A percentile compares a stretch with the other conserved stretches of the same genome.
phyloP scores from a whole-genome alignment of 2,329 filamentous ascomycete species.

The Alternaria triticina region DNA sequence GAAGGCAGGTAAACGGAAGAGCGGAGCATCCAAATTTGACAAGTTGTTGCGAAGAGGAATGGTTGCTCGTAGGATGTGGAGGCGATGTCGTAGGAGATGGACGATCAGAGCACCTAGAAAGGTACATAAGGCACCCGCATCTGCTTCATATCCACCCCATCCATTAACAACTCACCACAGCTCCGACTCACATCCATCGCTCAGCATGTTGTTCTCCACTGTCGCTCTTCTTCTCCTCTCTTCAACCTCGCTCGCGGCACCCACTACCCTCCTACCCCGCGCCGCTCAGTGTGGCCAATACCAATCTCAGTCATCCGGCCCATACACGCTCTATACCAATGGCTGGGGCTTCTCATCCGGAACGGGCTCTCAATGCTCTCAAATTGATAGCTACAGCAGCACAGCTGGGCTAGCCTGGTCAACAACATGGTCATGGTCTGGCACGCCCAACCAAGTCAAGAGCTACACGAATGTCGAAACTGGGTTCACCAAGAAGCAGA shows the following conservation, averaged over 20 bases:
- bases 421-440: not conserved
- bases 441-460: not conserved
- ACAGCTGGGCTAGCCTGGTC: not conserved
- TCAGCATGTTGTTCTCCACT: not conserved
- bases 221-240: not conserved
- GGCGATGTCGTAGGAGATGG: not conserved
- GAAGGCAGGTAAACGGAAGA: not conserved
- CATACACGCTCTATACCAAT: not conserved
- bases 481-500: not conserved
- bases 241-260: not conserved
- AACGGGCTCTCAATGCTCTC: not conserved
- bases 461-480: not conserved
- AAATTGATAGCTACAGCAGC: not conserved
- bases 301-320: not conserved
- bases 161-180: not conserved
- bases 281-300: not conserved
- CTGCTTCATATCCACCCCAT: not conserved
- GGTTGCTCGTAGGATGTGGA: not conserved
- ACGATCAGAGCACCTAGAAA: not conserved
- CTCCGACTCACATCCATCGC: fast-evolving
- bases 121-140: not conserved
- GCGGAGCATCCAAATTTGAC: too few species aligned
- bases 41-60: too few species aligned
- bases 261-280: not conserved
- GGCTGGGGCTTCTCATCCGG: not conserved